Evolutionary conservation across 306 rosid genomes (phyloP).

Genomic region (Comarum palustre): DNA sequence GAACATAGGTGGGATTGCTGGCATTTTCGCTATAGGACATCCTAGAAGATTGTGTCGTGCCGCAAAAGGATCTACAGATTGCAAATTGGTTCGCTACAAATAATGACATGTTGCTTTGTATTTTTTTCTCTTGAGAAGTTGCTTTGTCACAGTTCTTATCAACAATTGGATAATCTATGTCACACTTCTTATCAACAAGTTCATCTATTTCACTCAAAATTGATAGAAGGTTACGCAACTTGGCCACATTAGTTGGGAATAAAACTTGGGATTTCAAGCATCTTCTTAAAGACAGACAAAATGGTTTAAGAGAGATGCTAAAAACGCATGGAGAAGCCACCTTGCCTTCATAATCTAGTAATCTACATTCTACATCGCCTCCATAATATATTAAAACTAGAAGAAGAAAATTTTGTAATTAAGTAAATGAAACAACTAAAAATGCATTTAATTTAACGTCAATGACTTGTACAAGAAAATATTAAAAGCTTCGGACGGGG

Average conservation of each 20-base stretch:
- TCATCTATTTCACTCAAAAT: neutral
- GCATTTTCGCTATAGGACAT: neutral
- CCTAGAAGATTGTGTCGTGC: neutral
- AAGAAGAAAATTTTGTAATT: neutral
- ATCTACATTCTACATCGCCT: neutral
- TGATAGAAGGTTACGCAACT: neutral
- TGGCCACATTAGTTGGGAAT: neutral
- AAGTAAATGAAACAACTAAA: neutral
- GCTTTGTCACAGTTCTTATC: neutral
- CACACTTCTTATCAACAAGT: neutral
- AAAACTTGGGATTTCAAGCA: neutral
- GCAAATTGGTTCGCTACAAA: neutral
- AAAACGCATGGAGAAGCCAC: neutral
- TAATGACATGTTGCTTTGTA: neutral
- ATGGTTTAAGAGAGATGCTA: neutral
- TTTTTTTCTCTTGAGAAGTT: neutral
- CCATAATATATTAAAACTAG: neutral
- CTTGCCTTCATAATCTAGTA: neutral
- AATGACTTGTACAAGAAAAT: constrained; percentile 2
- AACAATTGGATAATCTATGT: neutral
- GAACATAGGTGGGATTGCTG: neutral
- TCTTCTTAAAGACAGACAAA: neutral
- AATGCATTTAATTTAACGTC: neutral
- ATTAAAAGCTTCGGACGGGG: neutral
- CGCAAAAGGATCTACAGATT: neutral